Percentiles rank a stretch among this genome's conserved stretches.
Conservation (phyloP, 768 basidiomycete genomes). For the Lanmaoa pseudosensibilis region DNA sequence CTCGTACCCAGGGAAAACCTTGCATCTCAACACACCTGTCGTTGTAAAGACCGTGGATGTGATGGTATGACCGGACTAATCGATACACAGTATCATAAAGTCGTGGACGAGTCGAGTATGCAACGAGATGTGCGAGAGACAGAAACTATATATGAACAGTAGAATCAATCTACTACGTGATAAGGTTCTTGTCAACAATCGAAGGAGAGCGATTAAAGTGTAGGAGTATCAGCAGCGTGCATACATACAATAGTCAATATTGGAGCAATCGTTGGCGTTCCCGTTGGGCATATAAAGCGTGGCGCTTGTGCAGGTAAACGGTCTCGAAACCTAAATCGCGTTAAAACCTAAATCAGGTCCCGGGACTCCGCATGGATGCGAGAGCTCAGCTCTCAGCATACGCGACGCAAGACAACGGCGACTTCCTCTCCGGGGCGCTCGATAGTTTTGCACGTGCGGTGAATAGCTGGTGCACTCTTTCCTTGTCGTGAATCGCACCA, state of each 20-base stretch:
- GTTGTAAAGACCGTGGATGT: background rate
- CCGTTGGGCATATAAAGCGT: background rate
- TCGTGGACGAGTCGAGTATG: constrained; percentile 1
- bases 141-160: constrained; percentile 21
- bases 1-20: background rate
- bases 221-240: background rate
- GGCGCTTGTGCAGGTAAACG: background rate
- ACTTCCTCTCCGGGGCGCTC: constrained; percentile 21
- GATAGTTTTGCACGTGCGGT: constrained; percentile 11
- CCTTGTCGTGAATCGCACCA: constrained; percentile 1
- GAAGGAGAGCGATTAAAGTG: constrained; percentile 11
- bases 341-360: background rate
- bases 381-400: constrained; percentile 24
- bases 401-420: constrained; percentile 25
- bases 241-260: background rate
- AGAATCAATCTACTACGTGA: constrained; percentile 30
- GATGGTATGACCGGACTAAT: constrained; percentile 11
- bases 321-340: background rate
- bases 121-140: background rate
- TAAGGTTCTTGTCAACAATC: constrained; percentile 7
- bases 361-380: background rate
- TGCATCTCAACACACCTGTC: background rate
- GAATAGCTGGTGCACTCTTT: background rate
- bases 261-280: background rate
- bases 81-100: constrained; percentile 33